A percentile compares a stretch with the other conserved stretches of the same genome.
phyloP scores from a whole-genome alignment of 2,329 filamentous ascomycete genomes.

The Ophiostoma quercus region DNA sequence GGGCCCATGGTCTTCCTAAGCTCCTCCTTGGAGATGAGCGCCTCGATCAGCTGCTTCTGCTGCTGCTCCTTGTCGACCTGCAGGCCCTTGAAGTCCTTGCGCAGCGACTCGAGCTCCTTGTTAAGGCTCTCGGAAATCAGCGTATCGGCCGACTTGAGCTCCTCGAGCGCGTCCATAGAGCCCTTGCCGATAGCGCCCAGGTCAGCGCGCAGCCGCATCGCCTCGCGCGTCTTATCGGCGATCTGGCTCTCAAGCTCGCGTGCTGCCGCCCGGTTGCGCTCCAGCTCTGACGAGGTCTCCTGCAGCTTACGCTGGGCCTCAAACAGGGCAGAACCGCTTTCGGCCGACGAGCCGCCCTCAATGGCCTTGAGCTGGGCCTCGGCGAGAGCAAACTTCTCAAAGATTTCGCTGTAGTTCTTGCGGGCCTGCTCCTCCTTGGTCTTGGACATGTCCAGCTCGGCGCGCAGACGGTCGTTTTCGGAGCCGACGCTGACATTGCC shows the following conservation, averaged over 20 bases:
- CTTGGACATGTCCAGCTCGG: slow-evolving; percentile 52
- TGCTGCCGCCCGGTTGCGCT: slow-evolving; percentile 40
- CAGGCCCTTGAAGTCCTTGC: slow-evolving; percentile 46
- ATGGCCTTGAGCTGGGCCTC: slow-evolving; percentile 55
- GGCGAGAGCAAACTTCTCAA: slow-evolving; percentile 53
- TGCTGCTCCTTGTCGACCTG: slow-evolving; percentile 51
- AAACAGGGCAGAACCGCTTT: slow-evolving; percentile 47
- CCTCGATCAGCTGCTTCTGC: slow-evolving; percentile 55
- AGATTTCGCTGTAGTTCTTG: slow-evolving; percentile 50
- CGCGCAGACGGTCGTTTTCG: slow-evolving; percentile 50
- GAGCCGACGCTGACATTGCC: slow-evolving; percentile 50
- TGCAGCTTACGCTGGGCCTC: slow-evolving; percentile 47
- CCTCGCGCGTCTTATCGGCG: slow-evolving; percentile 51
- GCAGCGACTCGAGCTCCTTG: slow-evolving; percentile 52
- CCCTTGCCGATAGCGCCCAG: slow-evolving; percentile 52
- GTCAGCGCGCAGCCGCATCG: slow-evolving; percentile 49
- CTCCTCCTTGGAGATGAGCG: slow-evolving; percentile 56
- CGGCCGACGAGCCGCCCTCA: slow-evolving; percentile 39
- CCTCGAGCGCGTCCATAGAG: slow-evolving; percentile 50
- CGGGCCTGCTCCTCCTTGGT: slow-evolving; percentile 49
- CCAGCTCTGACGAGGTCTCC: slow-evolving; percentile 44
- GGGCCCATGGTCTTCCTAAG: slow-evolving; percentile 46
- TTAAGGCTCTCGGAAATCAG: slow-evolving; percentile 55
- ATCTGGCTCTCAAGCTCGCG: slow-evolving; percentile 46
- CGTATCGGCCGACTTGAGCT: slow-evolving; percentile 55